Evolutionary conservation across 2,329 filamentous ascomycete species (phyloP).

Genomic region (Cercospora sojina): DNA sequence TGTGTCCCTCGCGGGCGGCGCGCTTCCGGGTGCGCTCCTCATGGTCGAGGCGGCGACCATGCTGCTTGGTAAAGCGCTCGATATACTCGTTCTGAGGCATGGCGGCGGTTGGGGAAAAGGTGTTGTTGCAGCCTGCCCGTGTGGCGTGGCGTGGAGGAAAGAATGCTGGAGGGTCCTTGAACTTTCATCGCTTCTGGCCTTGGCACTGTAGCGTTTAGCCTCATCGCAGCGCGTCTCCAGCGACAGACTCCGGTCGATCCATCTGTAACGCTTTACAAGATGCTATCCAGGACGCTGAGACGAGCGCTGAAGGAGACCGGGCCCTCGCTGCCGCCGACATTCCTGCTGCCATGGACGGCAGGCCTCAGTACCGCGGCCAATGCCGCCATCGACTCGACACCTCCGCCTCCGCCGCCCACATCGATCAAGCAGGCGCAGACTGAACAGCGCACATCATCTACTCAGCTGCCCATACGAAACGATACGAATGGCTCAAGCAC

Average conservation of each 20-base stretch:
- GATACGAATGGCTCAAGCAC: not conserved
- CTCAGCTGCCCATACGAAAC: not conserved
- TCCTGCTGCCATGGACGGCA: slow-evolving; percentile 54
- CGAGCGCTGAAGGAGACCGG: slow-evolving; percentile 64
- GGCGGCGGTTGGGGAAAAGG: not conserved
- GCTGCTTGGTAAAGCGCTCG: slow-evolving; percentile 71
- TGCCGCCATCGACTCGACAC: slow-evolving; percentile 10
- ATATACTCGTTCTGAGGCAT: slow-evolving; percentile 78
- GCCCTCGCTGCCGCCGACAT: slow-evolving; percentile 51
- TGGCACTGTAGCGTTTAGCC: not conserved
- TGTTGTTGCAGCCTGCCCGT: not conserved
- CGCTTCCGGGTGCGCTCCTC: slow-evolving; percentile 89
- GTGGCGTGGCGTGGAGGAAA: slow-evolving; percentile 8
- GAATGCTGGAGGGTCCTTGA: not conserved
- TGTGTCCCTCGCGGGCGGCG: slow-evolving; percentile 82
- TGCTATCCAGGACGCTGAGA: slow-evolving; percentile 56
- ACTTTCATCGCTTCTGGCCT: not conserved
- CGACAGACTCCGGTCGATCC: not conserved
- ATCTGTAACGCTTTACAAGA: slow-evolving; percentile 16
- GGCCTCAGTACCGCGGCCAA: slow-evolving; percentile 38
- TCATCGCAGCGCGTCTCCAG: not conserved
- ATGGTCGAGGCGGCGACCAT: slow-evolving; percentile 65
- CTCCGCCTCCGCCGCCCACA: slow-evolving; percentile 2
- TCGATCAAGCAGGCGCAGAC: not conserved
- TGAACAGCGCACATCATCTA: not conserved